Base-by-base conservation (phyloP, 257 asterid species). In the Penstemon barbatus region DNA sequence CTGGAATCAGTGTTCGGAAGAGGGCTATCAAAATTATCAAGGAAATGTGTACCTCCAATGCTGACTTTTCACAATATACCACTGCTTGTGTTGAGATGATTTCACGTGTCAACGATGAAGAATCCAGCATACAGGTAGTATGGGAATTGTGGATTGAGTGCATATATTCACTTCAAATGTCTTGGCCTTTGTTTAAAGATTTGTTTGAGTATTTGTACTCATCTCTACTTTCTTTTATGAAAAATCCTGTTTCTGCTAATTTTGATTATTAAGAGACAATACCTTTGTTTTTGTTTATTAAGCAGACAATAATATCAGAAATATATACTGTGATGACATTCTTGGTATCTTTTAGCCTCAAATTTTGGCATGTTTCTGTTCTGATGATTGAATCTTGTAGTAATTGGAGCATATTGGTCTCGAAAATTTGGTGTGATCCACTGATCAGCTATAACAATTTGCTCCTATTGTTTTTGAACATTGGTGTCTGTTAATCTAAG, bases 1-100 rank as follows among this genome's bases (percentile, higher is more conserved):
- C 97, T 58, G 99, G 99, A 78, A 95, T 94, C 52, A 94, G 99
- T 76, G 99, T 94, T 60, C 89, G 99, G 75, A 94, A 91, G 80
- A 97, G 99, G 61, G 96, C 99, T 63, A 94, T 94, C 75, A 94
- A 77, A 79, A 94, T 94, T 75, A 91, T 91, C 71, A 85, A 82
- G 84, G 99, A 94, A 74, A 91, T 94, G 97, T 94, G 96, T 79
- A 84, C 88, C 68, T 87, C 99, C 65, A 86, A 78, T 71, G 65
- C 86, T 8, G 88, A 79, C 66, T 89, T 94, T 77, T 8, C 97
- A 48, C 95, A 81, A 54, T 83, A 81, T 60, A 75, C 95, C 41
- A 57, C 80, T 78, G 99, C 99, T 66, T 94, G 92, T 79, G 83
- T 86, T 71, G 95, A 89, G 75, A 89, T 94, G 54, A 86, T 94